A percentile compares a stretch with the other conserved stretches of the same genome.
Conservation (phyloP, 73 alveolate genomes). For the Uronychia binucleata region DNA sequence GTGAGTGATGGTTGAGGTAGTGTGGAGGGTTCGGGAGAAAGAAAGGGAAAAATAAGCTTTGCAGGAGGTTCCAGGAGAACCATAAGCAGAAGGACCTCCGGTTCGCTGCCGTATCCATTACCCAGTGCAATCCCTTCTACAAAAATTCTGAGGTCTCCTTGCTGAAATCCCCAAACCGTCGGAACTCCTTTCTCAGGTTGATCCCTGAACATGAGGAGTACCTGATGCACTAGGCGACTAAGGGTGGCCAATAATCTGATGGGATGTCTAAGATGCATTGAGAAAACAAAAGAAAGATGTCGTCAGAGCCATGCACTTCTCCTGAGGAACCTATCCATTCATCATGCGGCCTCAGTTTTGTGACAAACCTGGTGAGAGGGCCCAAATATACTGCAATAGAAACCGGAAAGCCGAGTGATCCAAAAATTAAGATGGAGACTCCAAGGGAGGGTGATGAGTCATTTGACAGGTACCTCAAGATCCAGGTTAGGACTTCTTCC, state of each 20-base stretch:
- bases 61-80: not conserved
- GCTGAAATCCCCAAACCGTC: not conserved
- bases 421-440: not conserved
- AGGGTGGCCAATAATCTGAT: not conserved
- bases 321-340: not conserved
- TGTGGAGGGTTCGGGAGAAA: no score
- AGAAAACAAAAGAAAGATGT: not conserved
- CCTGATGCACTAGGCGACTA: not conserved
- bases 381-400: not conserved
- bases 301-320: no score
- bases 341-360: not conserved
- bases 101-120: not conserved
- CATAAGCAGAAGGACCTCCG: not conserved
- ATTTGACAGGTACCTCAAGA: not conserved
- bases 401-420: not conserved
- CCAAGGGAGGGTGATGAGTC: not conserved
- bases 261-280: not conserved
- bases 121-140: not conserved
- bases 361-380: not conserved
- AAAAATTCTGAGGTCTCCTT: not conserved
- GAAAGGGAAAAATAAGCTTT: not conserved
- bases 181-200: not conserved
- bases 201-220: not conserved
- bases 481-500: not conserved
- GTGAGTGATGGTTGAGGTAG: no score